phyloP scores from a whole-genome alignment of 148 eudicot species.

The Camellia lanceoleosa region DNA sequence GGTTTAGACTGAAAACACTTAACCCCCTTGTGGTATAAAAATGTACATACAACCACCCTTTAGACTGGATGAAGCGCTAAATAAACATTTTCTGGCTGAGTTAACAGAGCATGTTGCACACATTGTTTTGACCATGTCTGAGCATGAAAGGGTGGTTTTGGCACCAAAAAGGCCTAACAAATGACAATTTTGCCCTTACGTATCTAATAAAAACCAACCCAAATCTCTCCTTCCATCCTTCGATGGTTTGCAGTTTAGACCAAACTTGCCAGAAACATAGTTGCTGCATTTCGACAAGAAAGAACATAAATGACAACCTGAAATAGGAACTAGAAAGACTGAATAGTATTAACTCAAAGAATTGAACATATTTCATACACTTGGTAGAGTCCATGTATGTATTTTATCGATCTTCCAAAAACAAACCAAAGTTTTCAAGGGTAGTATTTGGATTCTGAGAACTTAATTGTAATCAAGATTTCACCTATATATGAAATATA shows the following conservation, averaged over 20 bases:
- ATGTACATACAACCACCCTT: too few species aligned
- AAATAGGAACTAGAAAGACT: background rate
- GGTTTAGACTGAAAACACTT: too few species aligned
- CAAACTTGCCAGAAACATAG: background rate
- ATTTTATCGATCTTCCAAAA: background rate
- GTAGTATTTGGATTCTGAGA: background rate
- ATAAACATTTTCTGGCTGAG: too few species aligned
- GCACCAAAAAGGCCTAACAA: too few species aligned
- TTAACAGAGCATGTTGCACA: too few species aligned
- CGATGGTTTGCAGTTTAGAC: background rate
- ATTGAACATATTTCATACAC: constrained; percentile 2
- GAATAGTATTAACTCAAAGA: background rate
- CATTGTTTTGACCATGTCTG: too few species aligned
- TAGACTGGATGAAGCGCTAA: too few species aligned
- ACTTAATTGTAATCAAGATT: constrained; percentile 4
- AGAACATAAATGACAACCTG: background rate
- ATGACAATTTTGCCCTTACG: too few species aligned
- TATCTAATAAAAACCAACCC: too few species aligned
- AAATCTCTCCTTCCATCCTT: background rate
- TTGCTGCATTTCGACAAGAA: background rate
- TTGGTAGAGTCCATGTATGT: background rate
- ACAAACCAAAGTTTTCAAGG: background rate
- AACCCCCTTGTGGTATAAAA: too few species aligned
- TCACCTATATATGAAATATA: background rate
- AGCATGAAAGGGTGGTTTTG: too few species aligned